These are phyloP conservation scores for Trapa incisa DNA, from an alignment of 345 rosid species.

Conservation along the genomic window DNA sequence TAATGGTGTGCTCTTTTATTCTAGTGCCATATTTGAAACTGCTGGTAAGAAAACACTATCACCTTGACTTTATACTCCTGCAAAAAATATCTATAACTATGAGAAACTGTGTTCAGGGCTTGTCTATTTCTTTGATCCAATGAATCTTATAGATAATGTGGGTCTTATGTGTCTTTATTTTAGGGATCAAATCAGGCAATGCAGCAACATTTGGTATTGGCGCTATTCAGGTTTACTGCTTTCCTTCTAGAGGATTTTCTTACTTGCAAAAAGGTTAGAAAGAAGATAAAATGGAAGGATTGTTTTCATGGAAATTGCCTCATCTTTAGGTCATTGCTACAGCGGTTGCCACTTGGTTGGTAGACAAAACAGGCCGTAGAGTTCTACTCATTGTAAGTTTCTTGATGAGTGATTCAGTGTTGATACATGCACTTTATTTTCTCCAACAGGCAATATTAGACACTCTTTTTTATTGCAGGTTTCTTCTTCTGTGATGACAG, in stretches of 20 bases:
- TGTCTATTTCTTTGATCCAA: neutral
- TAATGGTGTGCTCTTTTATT: slow-evolving; percentile 83
- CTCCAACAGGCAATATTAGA: neutral
- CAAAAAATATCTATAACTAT: neutral
- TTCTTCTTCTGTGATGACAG: slow-evolving; percentile 68
- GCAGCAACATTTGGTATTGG: slow-evolving; percentile 77
- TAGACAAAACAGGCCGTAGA: slow-evolving; percentile 79
- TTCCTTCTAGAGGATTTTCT: slow-evolving; percentile 3
- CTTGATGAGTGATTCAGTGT: slow-evolving; percentile 6
- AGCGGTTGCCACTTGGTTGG: slow-evolving; percentile 74
- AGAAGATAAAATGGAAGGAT: neutral
- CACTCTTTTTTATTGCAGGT: slow-evolving; percentile 26
- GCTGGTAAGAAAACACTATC: slow-evolving; percentile 47
- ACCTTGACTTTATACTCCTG: slow-evolving; percentile 5
- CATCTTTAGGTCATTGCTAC: slow-evolving; percentile 62
- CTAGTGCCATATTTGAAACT: slow-evolving; percentile 66
- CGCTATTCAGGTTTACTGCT: slow-evolving; percentile 61
- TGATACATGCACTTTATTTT: neutral
- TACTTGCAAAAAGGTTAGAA: neutral
- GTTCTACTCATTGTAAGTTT: slow-evolving; percentile 72
- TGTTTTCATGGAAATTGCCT: neutral
- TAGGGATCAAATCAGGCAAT: slow-evolving; percentile 78
- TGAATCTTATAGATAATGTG: neutral
- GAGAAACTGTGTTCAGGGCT: neutral
- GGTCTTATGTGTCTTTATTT: neutral